Base-by-base conservation (phyloP, 2,329 filamentous ascomycete genomes). In the Scolecobasidium constrictum region DNA sequence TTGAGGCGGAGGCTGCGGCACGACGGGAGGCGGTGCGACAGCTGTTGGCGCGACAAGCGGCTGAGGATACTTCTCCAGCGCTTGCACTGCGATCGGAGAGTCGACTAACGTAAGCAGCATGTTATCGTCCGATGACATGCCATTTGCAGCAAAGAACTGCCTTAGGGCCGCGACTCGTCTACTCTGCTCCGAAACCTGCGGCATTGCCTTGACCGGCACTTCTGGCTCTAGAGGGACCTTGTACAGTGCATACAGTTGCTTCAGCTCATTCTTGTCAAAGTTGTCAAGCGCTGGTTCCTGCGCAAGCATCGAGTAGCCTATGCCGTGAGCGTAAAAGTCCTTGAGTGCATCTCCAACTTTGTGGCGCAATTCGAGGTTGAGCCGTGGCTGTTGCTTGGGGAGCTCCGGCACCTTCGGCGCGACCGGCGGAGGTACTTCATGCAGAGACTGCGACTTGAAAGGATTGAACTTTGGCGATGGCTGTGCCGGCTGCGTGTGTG, bases 261-360 rank as follows among this genome's bases (percentile, higher is more conserved):
- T 17, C 16, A 41, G 33, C 18, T 31, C 19, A 18, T 41, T 18
- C 17, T 34, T 41, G 16, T 41, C 38, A 12, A 41, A 41, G 9
- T 18, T 26, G 33, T 41, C 38, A 26, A 41, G 33, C 6, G 21
- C 26, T 19, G 9, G 26, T 34, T 41, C 38, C 15, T 41, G 11
- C 19, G 38, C 16, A 16, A 41, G 38, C 26, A n/a, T 6, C 16
- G 38, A 4, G n/a, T 41, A 41, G 11, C 16, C 17, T 18, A 41
- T 34, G 13, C 38, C 38, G 16, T 35, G 38, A 12, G 38, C 38
- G 6, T 41, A 26, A 17, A 41, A 18, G 3, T n/a, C 38, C 18
- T 21, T 31, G 17, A 41, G 9, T 11, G 28, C 38, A 5, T 41
- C 38, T 26, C 26, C 33, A 15, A 26, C 38, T 21, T 41, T 19